Conservation (phyloP, 371 early-diverging fungal species). For the Mortierella polycephala region DNA sequence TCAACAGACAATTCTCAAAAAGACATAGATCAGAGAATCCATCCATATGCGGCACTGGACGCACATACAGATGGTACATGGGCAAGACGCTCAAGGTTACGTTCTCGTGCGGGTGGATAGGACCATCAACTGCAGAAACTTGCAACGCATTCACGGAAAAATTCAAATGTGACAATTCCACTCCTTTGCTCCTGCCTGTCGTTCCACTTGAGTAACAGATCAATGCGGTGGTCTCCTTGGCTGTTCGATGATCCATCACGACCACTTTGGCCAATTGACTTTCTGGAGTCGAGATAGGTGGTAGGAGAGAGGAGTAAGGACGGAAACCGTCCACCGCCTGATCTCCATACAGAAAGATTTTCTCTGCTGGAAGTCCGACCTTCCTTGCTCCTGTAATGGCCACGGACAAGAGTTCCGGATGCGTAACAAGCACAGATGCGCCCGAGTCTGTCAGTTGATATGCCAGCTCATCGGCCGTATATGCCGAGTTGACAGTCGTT, state of each 20-base stretch:
- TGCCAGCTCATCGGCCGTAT: conserved; percentile 77
- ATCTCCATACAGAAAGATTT: conserved; percentile 67
- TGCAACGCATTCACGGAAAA: conserved; percentile 78
- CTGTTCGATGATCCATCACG: neutral
- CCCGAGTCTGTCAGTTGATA: conserved; percentile 74
- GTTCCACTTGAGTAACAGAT: conserved; percentile 87
- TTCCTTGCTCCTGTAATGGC: conserved; percentile 68
- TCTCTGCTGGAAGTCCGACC: conserved; percentile 59
- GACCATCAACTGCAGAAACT: conserved; percentile 41
- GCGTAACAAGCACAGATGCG: conserved; percentile 66
- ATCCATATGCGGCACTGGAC: neutral
- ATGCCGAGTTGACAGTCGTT: conserved; percentile 78
- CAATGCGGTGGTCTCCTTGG: conserved; percentile 59
- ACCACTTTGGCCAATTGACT: conserved; percentile 13
- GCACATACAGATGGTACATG: conserved; percentile 1
- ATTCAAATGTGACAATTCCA: conserved; percentile 84
- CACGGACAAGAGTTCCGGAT: conserved; percentile 54
- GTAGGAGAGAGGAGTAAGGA: conserved; percentile 33
- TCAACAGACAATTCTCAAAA: neutral
- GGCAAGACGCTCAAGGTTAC: conserved; percentile 27
- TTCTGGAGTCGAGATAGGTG: conserved; percentile 23
- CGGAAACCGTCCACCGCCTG: conserved; percentile 44
- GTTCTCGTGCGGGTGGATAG: conserved; percentile 22
- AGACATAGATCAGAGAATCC: neutral
- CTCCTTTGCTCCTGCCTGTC: conserved; percentile 83